Conservation (phyloP, 2,329 filamentous ascomycete species). For the Cryphonectria naterciae region DNA sequence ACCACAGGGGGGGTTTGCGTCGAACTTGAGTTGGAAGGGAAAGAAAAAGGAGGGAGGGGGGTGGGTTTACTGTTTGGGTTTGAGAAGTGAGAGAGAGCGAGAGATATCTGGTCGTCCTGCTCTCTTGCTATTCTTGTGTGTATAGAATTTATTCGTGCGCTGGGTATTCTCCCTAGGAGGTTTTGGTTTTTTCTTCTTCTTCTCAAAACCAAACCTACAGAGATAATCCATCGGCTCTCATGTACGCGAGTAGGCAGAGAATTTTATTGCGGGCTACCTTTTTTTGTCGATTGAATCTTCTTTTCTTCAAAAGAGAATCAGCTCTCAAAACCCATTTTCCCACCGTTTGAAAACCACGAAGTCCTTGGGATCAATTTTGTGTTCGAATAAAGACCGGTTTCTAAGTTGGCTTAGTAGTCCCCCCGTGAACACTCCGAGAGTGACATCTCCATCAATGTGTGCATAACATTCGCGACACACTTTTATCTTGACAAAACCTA, state of each 20-base stretch:
- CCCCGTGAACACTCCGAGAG: background rate
- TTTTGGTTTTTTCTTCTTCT: background rate
- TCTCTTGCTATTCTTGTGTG: background rate
- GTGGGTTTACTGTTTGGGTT: background rate
- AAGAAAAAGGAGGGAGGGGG: background rate
- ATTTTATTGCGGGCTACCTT: background rate
- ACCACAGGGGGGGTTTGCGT: background rate
- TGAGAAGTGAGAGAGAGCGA: background rate
- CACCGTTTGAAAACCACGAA: background rate
- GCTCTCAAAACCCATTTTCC: background rate
- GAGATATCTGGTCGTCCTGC: background rate
- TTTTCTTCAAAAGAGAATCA: background rate
- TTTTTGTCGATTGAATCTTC: background rate
- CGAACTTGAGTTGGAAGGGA: background rate
- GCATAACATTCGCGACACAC: background rate
- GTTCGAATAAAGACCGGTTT: too few relatives aligned
- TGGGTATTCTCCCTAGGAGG: background rate
- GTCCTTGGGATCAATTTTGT: too few relatives aligned
- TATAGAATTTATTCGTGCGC: background rate
- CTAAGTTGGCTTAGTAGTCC: background rate
- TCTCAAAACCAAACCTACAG: background rate
- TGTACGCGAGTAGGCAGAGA: constrained; percentile 8
- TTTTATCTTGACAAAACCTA: background rate
- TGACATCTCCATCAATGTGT: background rate
- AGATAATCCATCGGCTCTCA: background rate